Percentiles rank a stretch among this genome's conserved stretches.
Conservation (phyloP, 805 yeast species). For the Tanozyma kutaoensis region DNA sequence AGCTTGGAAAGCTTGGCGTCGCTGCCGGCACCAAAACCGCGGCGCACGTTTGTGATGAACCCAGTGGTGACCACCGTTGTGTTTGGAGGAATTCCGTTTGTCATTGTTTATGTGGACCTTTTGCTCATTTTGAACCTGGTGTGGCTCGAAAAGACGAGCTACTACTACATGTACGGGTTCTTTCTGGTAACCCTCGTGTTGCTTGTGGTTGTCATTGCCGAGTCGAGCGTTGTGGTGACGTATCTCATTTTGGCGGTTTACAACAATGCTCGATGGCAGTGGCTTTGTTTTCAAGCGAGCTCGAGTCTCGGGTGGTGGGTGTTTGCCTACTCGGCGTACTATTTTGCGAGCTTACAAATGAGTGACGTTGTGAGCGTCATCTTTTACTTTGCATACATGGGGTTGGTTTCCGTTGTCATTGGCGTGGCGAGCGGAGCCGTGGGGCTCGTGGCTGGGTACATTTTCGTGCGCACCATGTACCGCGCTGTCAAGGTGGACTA, state of each 20-base stretch:
- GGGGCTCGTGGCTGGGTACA: slow-evolving; percentile 52
- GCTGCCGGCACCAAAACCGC: slow-evolving; percentile 1
- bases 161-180: slow-evolving; percentile 72
- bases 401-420: slow-evolving; percentile 45
- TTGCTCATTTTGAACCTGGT: slow-evolving; percentile 59
- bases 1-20: background rate
- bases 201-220: slow-evolving; percentile 50
- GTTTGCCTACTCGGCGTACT: slow-evolving; percentile 53
- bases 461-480: slow-evolving; percentile 52
- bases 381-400: slow-evolving; percentile 60
- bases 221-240: slow-evolving; percentile 57
- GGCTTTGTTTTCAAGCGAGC: slow-evolving; percentile 67
- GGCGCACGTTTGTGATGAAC: background rate
- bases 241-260: slow-evolving; percentile 44
- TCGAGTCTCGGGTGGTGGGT: slow-evolving; percentile 61
- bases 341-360: slow-evolving; percentile 44
- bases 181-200: slow-evolving; percentile 47
- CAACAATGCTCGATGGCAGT: slow-evolving; percentile 63
- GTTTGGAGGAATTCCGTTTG: slow-evolving; percentile 69
- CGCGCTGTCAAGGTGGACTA: slow-evolving; percentile 44
- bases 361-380: slow-evolving; percentile 55
- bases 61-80: slow-evolving; percentile 20
- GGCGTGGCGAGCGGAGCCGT: slow-evolving; percentile 68
- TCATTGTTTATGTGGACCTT: slow-evolving; percentile 69
- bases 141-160: slow-evolving; percentile 71